Conservation (phyloP, 2,329 filamentous ascomycete species). For the Phyllosticta paracitricarpa region DNA sequence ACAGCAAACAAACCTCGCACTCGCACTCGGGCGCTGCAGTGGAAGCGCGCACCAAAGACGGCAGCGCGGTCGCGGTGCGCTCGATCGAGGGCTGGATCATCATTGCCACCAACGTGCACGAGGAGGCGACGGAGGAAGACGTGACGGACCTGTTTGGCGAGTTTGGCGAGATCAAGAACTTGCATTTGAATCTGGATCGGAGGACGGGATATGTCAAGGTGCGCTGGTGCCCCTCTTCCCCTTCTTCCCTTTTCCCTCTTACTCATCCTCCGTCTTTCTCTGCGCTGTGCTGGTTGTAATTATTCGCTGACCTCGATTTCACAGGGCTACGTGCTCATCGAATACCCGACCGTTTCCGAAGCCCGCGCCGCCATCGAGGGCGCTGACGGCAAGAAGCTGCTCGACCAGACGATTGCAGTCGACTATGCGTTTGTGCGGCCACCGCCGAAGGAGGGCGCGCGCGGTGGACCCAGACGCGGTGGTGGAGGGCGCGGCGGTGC, state of each 20-base stretch:
- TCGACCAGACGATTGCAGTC: constrained; percentile 71
- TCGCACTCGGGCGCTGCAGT: neutral
- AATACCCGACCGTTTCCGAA: constrained; percentile 70
- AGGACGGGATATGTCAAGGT: constrained; percentile 84
- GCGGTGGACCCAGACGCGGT: constrained; percentile 21
- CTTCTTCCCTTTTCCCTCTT: neutral
- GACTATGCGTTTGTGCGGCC: constrained; percentile 81
- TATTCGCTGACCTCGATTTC: neutral
- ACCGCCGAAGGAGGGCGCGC: constrained; percentile 40
- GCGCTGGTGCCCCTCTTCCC: neutral
- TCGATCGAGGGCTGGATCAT: constrained; percentile 88
- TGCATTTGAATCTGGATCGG: constrained; percentile 73
- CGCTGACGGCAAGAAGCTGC: constrained; percentile 64
- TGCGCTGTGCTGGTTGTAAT: neutral
- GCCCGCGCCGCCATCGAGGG: constrained; percentile 73
- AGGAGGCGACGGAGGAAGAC: constrained; percentile 77
- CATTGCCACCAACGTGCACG: constrained; percentile 77
- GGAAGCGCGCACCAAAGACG: constrained; percentile 61
- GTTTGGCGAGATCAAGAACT: constrained; percentile 77
- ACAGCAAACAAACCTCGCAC: constrained; percentile 5
- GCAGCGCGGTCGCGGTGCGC: constrained; percentile 64
- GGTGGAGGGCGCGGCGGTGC: constrained; percentile 7
- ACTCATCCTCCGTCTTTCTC: neutral
- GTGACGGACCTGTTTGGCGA: constrained; percentile 74
- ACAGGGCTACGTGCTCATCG: constrained; percentile 76